These are phyloP conservation scores for Escallonia herrerae DNA, from an alignment of 129 eudicot species.

Conservation along the genomic window DNA sequence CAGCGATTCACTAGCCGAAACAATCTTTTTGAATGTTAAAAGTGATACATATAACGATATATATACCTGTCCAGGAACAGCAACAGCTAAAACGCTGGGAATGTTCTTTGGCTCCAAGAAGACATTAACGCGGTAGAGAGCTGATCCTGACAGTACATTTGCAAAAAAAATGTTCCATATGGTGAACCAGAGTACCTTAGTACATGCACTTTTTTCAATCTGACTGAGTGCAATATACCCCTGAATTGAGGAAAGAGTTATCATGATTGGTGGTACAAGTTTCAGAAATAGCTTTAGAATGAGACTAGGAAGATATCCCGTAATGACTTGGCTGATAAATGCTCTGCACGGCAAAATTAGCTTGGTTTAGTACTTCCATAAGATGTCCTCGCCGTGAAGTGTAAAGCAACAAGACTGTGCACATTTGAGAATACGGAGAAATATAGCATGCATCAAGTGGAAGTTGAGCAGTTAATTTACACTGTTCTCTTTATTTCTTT, in stretches of 20 bases:
- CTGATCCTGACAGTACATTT: slow-evolving; percentile 75
- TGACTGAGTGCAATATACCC: slow-evolving; percentile 71
- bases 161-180: slow-evolving; percentile 92
- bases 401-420: no score
- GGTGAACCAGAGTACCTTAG: slow-evolving; percentile 67
- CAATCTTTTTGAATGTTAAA: not conserved
- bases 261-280: slow-evolving; percentile 72
- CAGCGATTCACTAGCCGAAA: not conserved
- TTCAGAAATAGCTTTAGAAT: slow-evolving; percentile 65
- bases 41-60: not conserved
- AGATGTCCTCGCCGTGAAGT: not conserved
- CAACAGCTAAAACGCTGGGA: slow-evolving; percentile 70
- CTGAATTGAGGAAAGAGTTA: slow-evolving; percentile 66
- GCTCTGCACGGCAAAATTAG: slow-evolving; percentile 47
- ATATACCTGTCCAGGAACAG: slow-evolving; percentile 87
- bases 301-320: slow-evolving; percentile 94
- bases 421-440: no score
- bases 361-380: slow-evolving; percentile 14
- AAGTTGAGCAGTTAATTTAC: no score
- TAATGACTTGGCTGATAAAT: slow-evolving; percentile 62
- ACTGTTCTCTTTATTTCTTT: not conserved
- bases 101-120: slow-evolving; percentile 66
- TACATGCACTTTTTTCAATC: slow-evolving; percentile 86
- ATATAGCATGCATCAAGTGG: no score
- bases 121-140: slow-evolving; percentile 42